phyloP scores from a whole-genome alignment of 2,329 filamentous ascomycete genomes.

The Claviceps sp. region DNA sequence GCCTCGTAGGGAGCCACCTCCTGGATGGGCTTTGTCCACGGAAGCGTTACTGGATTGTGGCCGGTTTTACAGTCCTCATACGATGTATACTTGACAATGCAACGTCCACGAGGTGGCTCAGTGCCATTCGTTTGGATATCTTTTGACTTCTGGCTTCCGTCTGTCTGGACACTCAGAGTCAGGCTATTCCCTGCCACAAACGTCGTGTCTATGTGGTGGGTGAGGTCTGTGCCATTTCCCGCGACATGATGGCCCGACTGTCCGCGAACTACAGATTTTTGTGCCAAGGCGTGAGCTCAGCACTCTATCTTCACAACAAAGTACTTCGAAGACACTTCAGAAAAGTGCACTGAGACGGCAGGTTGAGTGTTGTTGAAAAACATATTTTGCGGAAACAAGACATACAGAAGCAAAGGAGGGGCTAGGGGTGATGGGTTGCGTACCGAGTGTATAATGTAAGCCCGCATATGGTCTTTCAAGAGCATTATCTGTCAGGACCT shows the following conservation, averaged over 20 bases:
- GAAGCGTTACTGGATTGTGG: constrained; percentile 10
- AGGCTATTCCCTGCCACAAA: constrained; percentile 2
- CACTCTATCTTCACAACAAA: too few species aligned
- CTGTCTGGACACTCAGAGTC: not conserved
- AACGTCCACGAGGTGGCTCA: not conserved
- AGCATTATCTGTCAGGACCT: constrained; percentile 22
- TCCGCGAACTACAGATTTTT: constrained; percentile 1
- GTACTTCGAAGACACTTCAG: not conserved
- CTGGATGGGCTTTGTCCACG: constrained; percentile 14
- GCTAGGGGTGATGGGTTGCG: not conserved
- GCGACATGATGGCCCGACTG: not conserved
- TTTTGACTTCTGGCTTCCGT: not conserved
- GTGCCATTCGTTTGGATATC: not conserved
- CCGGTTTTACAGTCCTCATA: constrained; percentile 8
- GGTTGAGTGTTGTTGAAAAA: not conserved
- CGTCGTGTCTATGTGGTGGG: not conserved
- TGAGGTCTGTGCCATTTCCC: not conserved
- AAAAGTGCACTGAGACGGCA: not conserved
- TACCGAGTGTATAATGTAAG: constrained; percentile 35
- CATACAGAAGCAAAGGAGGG: not conserved
- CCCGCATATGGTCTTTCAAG: constrained; percentile 24
- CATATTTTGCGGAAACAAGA: not conserved
- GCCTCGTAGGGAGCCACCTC: constrained; percentile 35
- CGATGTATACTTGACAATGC: constrained; percentile 13
- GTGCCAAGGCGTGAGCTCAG: not conserved